Percentiles rank a stretch among this genome's conserved stretches.
Conservation (phyloP, 257 asterid genomes). For the Cinchona pubescens region DNA sequence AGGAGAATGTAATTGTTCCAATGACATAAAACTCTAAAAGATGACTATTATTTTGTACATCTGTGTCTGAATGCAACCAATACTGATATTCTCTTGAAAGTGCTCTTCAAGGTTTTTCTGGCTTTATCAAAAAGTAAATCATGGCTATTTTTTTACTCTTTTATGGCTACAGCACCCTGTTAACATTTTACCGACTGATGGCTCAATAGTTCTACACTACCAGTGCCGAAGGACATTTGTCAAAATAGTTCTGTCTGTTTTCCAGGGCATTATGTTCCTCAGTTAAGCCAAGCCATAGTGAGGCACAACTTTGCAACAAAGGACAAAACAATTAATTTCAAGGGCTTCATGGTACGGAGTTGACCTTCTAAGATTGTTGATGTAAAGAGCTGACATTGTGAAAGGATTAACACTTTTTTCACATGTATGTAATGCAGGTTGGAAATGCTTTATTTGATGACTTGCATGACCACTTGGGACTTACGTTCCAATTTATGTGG, state of each 20-base stretch:
- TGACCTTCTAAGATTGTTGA: not conserved
- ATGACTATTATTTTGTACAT: not conserved
- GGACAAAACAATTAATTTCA: constrained; percentile 56
- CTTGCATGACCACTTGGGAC: constrained; percentile 77
- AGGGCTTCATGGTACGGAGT: constrained; percentile 83
- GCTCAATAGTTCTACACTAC: not conserved
- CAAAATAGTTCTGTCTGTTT: not conserved
- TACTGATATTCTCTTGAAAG: constrained; percentile 5
- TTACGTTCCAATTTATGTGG: constrained; percentile 86
- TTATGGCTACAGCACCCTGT: not conserved
- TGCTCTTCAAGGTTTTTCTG: not conserved
- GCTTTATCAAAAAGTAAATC: not conserved
- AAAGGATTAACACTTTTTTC: not conserved
- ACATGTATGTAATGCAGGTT: constrained; percentile 45
- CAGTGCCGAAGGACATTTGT: not conserved
- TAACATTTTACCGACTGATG: not conserved
- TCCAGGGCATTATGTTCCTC: constrained; percentile 96
- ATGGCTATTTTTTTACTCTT: not conserved
- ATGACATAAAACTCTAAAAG: not conserved
- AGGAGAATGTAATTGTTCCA: not conserved
- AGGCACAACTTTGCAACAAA: constrained; percentile 51
- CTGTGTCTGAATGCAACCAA: not conserved
- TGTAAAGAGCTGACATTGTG: not conserved
- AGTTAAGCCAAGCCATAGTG: constrained; percentile 84
- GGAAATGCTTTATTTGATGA: constrained; percentile 93